Base-by-base conservation (phyloP, 1,284 basidiomycete genomes). In the Amylostereum areolatum region DNA sequence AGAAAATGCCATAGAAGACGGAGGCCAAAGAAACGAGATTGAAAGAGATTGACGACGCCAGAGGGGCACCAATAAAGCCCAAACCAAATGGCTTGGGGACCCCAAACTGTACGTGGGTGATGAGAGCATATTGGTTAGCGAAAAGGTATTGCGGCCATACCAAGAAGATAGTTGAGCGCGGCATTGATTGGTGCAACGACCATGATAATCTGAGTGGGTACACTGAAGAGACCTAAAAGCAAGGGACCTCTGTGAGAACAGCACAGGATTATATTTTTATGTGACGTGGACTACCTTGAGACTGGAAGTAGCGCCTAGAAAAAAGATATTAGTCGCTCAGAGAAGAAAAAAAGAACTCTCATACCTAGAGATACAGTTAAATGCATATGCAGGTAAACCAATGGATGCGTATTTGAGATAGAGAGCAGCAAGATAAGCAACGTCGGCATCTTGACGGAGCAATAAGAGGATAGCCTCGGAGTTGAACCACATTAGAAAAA, bases 51-150 rank as follows among this genome's bases (percentile, higher is more conserved):
- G 89, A 88, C 0, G 91, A 92, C 0, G 95, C 90, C 34, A 97
- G 74, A 0, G 96, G 95, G 2, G 95, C 95, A 7, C 96, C 96
- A 51, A 93, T 83, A 67, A 94, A 99, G 6, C 96, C 96, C 1
- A 98, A 72, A 12, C 89, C 74, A 47, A 94, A 67, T 2, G 80
- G 68, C n/a, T 30, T 75, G 69, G 0, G 92, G 92, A 2, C 92
- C 92, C 89, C 90, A 93, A 0, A 95, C 89, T 86, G 30, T 18
- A 12, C 37, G 27, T n/a, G n/a, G n/a, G n/a, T n/a, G n/a, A n/a
- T 25, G 35, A 10, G 4, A 45, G 31, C 28, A 36, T 47, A 51
- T 58, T 33, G 53, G 47, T 45, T 31, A 5, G 24, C n/a, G n/a
- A n/a, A n/a, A n/a, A n/a, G 36, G 11, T 48, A 27, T 25, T 29